Evolutionary conservation across 805 yeast species (phyloP).

Genomic region (Spathaspora sp.): DNA sequence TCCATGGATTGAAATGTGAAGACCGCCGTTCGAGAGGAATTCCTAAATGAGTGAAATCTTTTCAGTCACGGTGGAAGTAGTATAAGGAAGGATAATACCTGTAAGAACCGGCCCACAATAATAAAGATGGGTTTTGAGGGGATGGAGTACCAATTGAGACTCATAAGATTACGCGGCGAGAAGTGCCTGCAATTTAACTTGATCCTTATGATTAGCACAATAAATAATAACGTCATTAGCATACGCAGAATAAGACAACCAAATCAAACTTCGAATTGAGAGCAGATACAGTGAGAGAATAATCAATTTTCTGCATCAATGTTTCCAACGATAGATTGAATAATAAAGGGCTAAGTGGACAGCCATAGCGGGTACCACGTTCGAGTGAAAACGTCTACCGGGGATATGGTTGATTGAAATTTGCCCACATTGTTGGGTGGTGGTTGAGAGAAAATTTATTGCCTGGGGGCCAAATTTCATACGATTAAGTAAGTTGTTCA

Average conservation of each 20-base stretch:
- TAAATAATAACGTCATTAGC: neutral
- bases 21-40: too few species aligned
- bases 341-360: slow-evolving; percentile 1
- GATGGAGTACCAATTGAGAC: too few species aligned
- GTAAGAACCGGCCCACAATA: too few species aligned
- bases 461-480: too few species aligned
- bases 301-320: neutral
- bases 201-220: neutral
- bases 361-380: slow-evolving; percentile 1
- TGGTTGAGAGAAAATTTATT: too few species aligned
- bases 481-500: too few species aligned
- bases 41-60: too few species aligned
- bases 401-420: neutral
- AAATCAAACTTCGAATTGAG: neutral
- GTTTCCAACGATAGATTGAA: slow-evolving; percentile 1
- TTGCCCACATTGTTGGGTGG: neutral
- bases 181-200: neutral
- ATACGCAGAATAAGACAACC: neutral
- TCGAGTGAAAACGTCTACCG: neutral
- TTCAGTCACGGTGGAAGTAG: too few species aligned
- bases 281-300: neutral
- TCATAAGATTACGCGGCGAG: too few species aligned
- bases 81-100: too few species aligned
- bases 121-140: too few species aligned
- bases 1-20: too few species aligned